A percentile compares a stretch with the other conserved stretches of the same genome.
These are phyloP conservation scores for Purshia tridentata DNA, from an alignment of 306 rosid species.

Conservation along the genomic window DNA sequence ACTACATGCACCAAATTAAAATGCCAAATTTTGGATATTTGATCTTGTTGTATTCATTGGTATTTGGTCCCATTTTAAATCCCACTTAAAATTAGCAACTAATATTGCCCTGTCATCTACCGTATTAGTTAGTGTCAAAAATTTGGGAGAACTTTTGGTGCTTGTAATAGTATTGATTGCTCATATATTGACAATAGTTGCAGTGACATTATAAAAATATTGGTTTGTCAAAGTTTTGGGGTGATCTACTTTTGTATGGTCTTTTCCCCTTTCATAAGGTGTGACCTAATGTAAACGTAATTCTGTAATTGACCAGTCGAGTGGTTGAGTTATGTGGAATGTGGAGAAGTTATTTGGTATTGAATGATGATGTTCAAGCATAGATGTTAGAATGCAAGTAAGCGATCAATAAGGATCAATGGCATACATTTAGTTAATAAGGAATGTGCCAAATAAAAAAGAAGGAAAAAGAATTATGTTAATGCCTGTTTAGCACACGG, in stretches of 20 bases:
- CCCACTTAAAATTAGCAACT: not conserved
- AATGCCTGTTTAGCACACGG: not conserved
- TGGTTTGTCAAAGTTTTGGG: not conserved
- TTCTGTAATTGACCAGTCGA: too few relatives aligned
- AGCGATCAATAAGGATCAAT: not conserved
- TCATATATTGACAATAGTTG: not conserved
- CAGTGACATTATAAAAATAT: not conserved
- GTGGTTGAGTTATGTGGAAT: not conserved
- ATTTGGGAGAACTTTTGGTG: not conserved
- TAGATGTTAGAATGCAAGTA: not conserved
- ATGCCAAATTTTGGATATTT: not conserved
- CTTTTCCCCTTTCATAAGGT: too few relatives aligned
- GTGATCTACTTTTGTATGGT: too few relatives aligned
- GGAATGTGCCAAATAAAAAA: not conserved
- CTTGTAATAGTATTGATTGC: not conserved
- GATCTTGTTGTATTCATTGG: not conserved
- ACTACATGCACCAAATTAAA: not conserved
- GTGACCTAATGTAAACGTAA: too few relatives aligned
- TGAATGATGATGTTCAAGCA: not conserved
- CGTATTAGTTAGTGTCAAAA: not conserved
- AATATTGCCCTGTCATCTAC: not conserved
- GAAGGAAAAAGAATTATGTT: not conserved
- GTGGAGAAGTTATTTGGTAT: not conserved
- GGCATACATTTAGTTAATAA: not conserved
- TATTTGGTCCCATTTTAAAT: not conserved